Evolutionary conservation across 1,284 basidiomycete genomes (phyloP).

Genomic region (Cryptococcus sp.): DNA sequence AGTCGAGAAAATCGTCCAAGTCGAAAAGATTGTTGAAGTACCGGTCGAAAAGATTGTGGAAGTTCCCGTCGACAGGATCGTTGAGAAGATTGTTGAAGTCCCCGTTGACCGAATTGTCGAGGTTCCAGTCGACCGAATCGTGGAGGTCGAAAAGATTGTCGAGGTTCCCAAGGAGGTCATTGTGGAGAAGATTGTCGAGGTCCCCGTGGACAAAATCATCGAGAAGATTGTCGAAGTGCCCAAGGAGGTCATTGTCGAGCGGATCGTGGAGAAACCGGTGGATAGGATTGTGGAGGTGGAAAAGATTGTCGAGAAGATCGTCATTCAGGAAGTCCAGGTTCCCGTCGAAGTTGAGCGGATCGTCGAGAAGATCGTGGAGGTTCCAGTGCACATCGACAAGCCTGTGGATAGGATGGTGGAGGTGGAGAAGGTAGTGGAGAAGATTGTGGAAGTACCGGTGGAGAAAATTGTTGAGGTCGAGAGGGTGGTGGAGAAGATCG

Average conservation of each 20-base stretch:
- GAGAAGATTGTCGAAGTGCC: slow-evolving; percentile 42
- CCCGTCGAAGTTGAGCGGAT: slow-evolving; percentile 45
- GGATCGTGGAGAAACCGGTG: slow-evolving; percentile 30
- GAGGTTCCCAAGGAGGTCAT: slow-evolving; percentile 38
- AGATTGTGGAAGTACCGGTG: slow-evolving; percentile 21
- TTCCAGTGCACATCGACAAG: slow-evolving; percentile 20
- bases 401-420: slow-evolving; percentile 39
- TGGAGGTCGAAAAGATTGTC: slow-evolving; percentile 41
- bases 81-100: slow-evolving; percentile 36
- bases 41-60: slow-evolving; percentile 42
- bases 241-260: slow-evolving; percentile 30
- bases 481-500: slow-evolving; percentile 41
- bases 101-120: slow-evolving; percentile 39
- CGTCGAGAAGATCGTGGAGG: slow-evolving; percentile 40
- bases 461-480: slow-evolving; percentile 32
- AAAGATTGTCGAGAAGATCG: slow-evolving; percentile 46
- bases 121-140: slow-evolving; percentile 37
- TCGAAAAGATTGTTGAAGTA: slow-evolving; percentile 33
- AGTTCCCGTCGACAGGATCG: slow-evolving; percentile 26
- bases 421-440: slow-evolving; percentile 48
- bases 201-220: slow-evolving; percentile 26
- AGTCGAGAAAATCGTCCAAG: slow-evolving; percentile 42
- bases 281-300: slow-evolving; percentile 36
- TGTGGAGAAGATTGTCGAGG: slow-evolving; percentile 34
- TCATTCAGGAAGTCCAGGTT: slow-evolving; percentile 17